A percentile compares a stretch with the other conserved stretches of the same genome.
phyloP scores from a whole-genome alignment of 208 protist species.

The Porcisia hertigi region DNA sequence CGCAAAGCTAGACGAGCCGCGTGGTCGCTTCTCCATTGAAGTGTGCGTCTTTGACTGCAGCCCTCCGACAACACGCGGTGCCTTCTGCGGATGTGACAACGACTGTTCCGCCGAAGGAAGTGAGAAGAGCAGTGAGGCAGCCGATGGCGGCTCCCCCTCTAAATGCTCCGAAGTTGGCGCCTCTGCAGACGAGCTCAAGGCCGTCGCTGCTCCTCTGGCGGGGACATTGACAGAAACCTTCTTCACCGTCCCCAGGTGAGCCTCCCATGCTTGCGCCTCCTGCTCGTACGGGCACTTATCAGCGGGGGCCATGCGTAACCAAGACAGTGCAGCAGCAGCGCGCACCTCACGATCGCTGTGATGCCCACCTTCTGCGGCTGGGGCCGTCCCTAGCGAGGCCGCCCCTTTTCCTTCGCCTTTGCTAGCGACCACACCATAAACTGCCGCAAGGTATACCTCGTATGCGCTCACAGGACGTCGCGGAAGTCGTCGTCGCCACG shows the following conservation, averaged over 20 bases:
- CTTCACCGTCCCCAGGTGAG: neutral
- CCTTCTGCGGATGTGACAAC: neutral
- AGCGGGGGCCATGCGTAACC: constrained; percentile 11
- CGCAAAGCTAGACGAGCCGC: constrained; percentile 29
- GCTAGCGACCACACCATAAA: constrained; percentile 24
- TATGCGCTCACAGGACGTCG: constrained; percentile 19
- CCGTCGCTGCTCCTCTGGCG: neutral
- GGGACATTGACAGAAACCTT: neutral
- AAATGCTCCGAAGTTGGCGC: neutral
- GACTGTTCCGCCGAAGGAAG: neutral
- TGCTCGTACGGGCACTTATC: constrained; percentile 21
- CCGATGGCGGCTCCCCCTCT: neutral
- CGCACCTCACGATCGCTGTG: constrained; percentile 6
- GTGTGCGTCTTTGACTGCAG: neutral
- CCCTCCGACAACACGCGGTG: neutral
- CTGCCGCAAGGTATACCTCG: constrained; percentile 21
- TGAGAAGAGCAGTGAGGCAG: neutral
- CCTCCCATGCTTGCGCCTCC: constrained; percentile 18
- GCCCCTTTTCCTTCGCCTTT: neutral
- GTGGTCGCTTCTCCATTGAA: neutral
- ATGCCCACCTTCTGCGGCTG: constrained; percentile 1
- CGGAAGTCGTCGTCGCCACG: constrained; percentile 14
- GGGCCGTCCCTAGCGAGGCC: neutral
- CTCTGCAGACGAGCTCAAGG: neutral
- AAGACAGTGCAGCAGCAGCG: constrained; percentile 7